Base-by-base conservation (phyloP, 768 basidiomycete genomes). In the Pleurotus salmoneostramineus region DNA sequence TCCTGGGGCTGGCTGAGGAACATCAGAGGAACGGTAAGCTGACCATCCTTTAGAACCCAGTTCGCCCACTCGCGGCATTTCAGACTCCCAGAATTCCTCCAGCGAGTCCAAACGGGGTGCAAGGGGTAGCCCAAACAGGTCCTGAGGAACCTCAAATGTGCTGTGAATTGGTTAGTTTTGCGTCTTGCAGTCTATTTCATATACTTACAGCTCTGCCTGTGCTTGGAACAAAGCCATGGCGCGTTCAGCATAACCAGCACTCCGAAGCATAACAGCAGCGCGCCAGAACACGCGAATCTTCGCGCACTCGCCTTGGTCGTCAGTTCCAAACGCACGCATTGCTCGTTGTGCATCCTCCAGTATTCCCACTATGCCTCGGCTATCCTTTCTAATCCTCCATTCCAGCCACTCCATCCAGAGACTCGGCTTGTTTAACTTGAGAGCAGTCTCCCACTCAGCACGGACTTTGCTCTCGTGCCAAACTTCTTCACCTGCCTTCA, bases 21-120 rank as follows among this genome's bases (percentile, higher is more conserved):
- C 76, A 21, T 77, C 76, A 17, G 76, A 71, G 8, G 73, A 65
- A 42, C 79, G 69, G 89, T 89, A 93, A 35, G 71, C 59, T 11
- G 77, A 76, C 90, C 91, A 93, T 27, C 92, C 91, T 57, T 69
- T 74, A 6, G 91, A 82, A 56, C 74, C 73, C 0, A 69, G 66
- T 65, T 94, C 92, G 32, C 91, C 89, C 6, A 85, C 68, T n/a
- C 91, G 85, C n/a, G 85, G 84, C 7, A 71, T 73, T 69, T 93
- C 92, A 3, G 87, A 83, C 51, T 94, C 92, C 92, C 92, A 94
- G 66, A 89, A 94, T 52, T 84, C 83, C 71, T 92, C 91, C 3
- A 94, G 75, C 12, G 77, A 73, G 56, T 82, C 77, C 3, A 93
- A 71, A 52, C 79, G 81, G 3, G 62, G 65, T 17, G 78, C 71